Percentiles rank a stretch among this genome's conserved stretches.
Evolutionary conservation across 495 filamentous ascomycete genomes (phyloP).

Genomic region (Podospora pseudocomata): DNA sequence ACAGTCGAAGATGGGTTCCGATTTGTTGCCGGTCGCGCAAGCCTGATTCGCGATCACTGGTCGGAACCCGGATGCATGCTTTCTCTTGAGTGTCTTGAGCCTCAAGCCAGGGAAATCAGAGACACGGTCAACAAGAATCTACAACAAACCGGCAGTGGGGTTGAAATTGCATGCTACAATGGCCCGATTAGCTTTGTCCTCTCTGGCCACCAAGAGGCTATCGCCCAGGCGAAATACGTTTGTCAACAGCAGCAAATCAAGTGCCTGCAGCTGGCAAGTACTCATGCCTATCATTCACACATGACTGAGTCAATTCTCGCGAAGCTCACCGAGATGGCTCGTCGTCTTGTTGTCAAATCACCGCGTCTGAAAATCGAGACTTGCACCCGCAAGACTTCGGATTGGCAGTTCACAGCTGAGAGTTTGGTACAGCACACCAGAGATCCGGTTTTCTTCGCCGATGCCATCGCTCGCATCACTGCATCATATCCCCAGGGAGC

Average conservation of each 20-base stretch:
- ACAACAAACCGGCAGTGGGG: constrained; percentile 6
- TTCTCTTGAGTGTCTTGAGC: constrained; percentile 39
- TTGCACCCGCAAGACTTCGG: constrained; percentile 29
- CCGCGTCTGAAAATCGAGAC: constrained; percentile 36
- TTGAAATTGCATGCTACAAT: constrained; percentile 52
- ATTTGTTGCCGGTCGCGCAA: constrained; percentile 41
- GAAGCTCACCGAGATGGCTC: constrained; percentile 26
- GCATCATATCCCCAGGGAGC: not conserved
- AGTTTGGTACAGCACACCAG: constrained; percentile 11
- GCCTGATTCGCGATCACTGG: constrained; percentile 40
- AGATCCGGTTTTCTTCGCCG: constrained; percentile 33
- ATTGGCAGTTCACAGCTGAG: constrained; percentile 9
- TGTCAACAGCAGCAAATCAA: constrained; percentile 19
- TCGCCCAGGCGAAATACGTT: constrained; percentile 20
- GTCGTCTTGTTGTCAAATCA: constrained; percentile 24
- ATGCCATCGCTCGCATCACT: constrained; percentile 30
- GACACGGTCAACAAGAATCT: constrained; percentile 20
- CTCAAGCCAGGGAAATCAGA: constrained; percentile 24
- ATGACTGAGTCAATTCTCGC: constrained; percentile 37
- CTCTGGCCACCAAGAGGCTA: constrained; percentile 42
- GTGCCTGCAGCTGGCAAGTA: constrained; percentile 33
- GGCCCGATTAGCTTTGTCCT: constrained; percentile 45
- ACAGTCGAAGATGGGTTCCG: constrained; percentile 37
- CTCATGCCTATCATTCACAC: constrained; percentile 46
- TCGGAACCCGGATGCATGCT: constrained; percentile 46